Evolutionary conservation across 805 yeast genomes (phyloP).

Genomic region (Lipomyces orientalis): DNA sequence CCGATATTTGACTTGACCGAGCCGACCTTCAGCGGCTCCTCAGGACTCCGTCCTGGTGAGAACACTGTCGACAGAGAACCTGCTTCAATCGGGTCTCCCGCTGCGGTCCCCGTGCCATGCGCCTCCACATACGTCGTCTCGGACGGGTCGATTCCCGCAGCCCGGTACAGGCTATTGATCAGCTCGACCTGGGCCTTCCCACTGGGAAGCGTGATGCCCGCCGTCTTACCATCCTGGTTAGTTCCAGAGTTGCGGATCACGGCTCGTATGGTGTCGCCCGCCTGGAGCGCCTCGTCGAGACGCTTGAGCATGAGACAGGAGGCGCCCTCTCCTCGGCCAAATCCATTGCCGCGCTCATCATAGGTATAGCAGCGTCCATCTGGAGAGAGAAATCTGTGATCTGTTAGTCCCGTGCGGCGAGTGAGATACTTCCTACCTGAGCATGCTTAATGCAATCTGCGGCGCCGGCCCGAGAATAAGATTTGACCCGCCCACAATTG

Average conservation of each 20-base stretch:
- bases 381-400: neutral
- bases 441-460: neutral
- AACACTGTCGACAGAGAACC: neutral
- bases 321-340: neutral
- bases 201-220: neutral
- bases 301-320: neutral
- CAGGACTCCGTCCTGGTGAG: neutral
- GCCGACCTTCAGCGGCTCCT: neutral
- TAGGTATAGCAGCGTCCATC: neutral
- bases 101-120: neutral
- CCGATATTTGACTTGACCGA: neutral
- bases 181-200: neutral
- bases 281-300: neutral
- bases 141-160: neutral
- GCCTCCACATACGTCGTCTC: neutral
- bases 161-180: neutral
- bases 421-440: neutral
- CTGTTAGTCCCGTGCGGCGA: neutral
- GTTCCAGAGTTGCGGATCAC: neutral
- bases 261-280: neutral
- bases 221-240: neutral
- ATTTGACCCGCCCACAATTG: neutral
- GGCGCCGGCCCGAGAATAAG: conserved; percentile 1
- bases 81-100: neutral
- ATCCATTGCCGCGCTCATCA: neutral